Evolutionary conservation across 148 eudicot genomes (phyloP).

Genomic region (Cornus florida): DNA sequence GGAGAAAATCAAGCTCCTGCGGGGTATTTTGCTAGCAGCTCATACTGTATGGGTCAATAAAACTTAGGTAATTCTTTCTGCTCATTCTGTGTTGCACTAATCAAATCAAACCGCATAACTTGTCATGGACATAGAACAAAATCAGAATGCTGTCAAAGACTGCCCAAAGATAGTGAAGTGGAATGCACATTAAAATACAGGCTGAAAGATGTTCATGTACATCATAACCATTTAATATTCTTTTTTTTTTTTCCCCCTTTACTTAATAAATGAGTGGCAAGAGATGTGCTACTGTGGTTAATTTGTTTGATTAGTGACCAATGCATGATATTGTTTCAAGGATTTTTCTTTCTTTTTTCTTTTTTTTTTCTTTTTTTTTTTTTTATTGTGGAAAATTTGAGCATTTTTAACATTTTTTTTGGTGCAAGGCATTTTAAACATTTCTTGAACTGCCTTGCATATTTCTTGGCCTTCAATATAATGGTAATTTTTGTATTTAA

Average conservation of each 20-base stretch:
- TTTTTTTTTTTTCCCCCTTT: not conserved
- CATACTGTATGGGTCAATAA: conserved; percentile 91
- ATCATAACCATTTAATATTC: not conserved
- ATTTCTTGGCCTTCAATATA: not conserved
- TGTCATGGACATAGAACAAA: not conserved
- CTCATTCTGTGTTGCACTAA: conserved; percentile 1
- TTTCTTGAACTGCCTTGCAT: not conserved
- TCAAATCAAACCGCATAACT: not conserved
- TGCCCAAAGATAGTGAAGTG: not conserved
- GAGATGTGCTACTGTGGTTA: not conserved
- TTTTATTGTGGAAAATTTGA: too few species aligned
- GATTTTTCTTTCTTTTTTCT: too few species aligned
- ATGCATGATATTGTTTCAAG: not conserved
- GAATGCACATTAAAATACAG: not conserved
- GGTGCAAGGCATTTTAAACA: not conserved
- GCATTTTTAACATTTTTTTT: not conserved
- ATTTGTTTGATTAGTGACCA: too few species aligned
- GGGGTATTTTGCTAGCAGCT: conserved; percentile 80
- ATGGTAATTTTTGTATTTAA: not conserved
- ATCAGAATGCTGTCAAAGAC: not conserved
- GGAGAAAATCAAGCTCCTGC: conserved; percentile 62
- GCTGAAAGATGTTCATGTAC: not conserved
- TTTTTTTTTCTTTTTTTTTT: too few species aligned
- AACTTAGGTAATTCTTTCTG: conserved; percentile 52
- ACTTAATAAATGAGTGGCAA: not conserved